Conservation (phyloP, 2,329 filamentous ascomycete species). For the Endocalyx cinctus region DNA sequence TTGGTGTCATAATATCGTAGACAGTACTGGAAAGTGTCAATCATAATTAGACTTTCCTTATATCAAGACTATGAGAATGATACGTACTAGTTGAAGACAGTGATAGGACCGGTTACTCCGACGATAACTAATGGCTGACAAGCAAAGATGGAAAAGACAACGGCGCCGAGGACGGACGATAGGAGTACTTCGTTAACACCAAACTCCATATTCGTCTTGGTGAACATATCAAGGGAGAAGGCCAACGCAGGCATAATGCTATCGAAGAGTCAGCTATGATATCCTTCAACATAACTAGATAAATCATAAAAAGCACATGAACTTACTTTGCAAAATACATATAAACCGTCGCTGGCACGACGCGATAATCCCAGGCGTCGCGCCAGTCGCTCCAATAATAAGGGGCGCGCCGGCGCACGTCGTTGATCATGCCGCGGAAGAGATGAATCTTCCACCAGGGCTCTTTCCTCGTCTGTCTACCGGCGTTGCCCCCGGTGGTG, state of each 20-base stretch:
- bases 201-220: conserved; percentile 77
- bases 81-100: conserved; percentile 79
- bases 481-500: too few species aligned
- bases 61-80: background rate
- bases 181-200: conserved; percentile 91
- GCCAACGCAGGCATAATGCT: conserved; percentile 84
- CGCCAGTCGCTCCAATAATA: conserved; percentile 79
- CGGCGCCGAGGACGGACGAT: conserved; percentile 73
- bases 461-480: conserved; percentile 4
- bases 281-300: background rate
- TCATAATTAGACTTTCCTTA: too few species aligned
- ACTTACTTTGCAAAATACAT: conserved; percentile 92
- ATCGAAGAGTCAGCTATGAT: conserved; percentile 3
- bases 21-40: conserved; percentile 70
- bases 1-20: conserved; percentile 77
- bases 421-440: conserved; percentile 76
- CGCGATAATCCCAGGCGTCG: conserved; percentile 87
- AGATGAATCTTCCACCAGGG: conserved; percentile 70
- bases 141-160: conserved; percentile 75
- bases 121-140: conserved; percentile 88
- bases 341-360: conserved; percentile 81
- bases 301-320: background rate
- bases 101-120: conserved; percentile 85
- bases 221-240: conserved; percentile 91
- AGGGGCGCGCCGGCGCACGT: conserved; percentile 68